These are phyloP conservation scores for Exophiala viscosa DNA, from an alignment of 2,329 filamentous ascomycete species.

Conservation along the genomic window DNA sequence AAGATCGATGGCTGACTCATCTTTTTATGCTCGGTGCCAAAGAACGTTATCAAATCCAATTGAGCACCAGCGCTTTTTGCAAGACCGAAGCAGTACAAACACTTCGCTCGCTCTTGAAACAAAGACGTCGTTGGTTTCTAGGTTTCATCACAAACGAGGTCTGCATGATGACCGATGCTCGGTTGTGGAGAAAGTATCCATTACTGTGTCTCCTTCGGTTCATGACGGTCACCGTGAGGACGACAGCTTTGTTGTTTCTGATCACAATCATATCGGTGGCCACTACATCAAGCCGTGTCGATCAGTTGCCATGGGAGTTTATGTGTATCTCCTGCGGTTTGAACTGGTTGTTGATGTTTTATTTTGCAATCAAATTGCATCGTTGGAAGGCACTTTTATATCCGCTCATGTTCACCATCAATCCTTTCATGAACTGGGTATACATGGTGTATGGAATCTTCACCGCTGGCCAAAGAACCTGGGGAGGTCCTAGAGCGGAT, in stretches of 20 bases:
- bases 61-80: constrained; percentile 97
- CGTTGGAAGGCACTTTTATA: constrained; percentile 95
- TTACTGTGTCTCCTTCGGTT: constrained; percentile 81
- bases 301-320: constrained; percentile 83
- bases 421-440: constrained; percentile 96
- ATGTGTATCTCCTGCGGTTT: constrained; percentile 88
- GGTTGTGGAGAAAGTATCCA: constrained; percentile 88
- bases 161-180: constrained; percentile 93
- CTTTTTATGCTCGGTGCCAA: constrained; percentile 98
- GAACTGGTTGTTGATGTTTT: constrained; percentile 94
- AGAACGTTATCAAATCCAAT: constrained; percentile 90
- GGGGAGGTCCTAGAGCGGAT: constrained; percentile 90
- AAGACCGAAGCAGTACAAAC: constrained; percentile 96
- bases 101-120: constrained; percentile 80
- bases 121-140: constrained; percentile 92
- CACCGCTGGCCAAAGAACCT: constrained; percentile 88
- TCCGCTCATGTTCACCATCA: constrained; percentile 89
- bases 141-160: constrained; percentile 98
- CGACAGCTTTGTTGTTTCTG: constrained; percentile 89
- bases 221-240: constrained; percentile 94
- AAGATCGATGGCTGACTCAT: constrained; percentile 95
- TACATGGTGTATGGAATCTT: constrained; percentile 98
- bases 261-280: constrained; percentile 84
- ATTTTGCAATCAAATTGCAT: constrained; percentile 82
- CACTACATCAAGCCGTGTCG: constrained; percentile 73